A percentile compares a stretch with the other conserved stretches of the same genome.
Conservation (phyloP, 495 filamentous ascomycete genomes). For the Trichoderma asperelloides region DNA sequence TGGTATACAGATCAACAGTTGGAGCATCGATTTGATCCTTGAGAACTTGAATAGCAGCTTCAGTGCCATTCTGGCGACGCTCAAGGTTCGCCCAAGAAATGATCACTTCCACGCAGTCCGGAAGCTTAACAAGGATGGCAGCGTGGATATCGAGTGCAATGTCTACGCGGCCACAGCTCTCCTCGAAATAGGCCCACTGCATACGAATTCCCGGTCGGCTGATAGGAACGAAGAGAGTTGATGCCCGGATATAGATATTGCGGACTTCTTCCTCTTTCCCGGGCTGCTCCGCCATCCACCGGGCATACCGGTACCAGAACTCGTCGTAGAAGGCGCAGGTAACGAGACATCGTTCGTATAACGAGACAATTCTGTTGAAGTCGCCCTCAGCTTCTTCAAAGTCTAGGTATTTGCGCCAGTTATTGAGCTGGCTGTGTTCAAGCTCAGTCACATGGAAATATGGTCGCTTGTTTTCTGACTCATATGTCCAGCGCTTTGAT, state of each 20-base stretch:
- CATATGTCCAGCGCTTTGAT: conserved; percentile 89
- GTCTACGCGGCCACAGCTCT: conserved; percentile 64
- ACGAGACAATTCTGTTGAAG: conserved; percentile 62
- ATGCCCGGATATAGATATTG: conserved; percentile 85
- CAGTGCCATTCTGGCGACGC: conserved; percentile 74
- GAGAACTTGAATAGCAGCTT: conserved; percentile 80
- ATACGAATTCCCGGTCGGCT: conserved; percentile 69
- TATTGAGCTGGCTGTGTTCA: conserved; percentile 74
- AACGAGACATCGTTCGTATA: conserved; percentile 91
- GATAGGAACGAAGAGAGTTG: conserved; percentile 77
- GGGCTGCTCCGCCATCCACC: conserved; percentile 84
- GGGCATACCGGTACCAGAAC: conserved; percentile 94
- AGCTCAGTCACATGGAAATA: conserved; percentile 96
- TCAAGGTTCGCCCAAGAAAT: conserved; percentile 80
- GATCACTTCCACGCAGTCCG: conserved; percentile 81
- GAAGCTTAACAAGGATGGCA: conserved; percentile 55
- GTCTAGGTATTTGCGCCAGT: conserved; percentile 95
- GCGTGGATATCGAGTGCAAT: conserved; percentile 76
- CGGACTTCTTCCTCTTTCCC: conserved; percentile 86
- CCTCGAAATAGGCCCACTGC: conserved; percentile 92
- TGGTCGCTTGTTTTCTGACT: conserved; percentile 88
- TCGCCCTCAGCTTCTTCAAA: conserved; percentile 87
- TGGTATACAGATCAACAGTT: conserved; percentile 65
- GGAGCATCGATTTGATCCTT: conserved; percentile 68
- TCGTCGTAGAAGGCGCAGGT: conserved; percentile 93